phyloP scores from a whole-genome alignment of 805 yeast genomes.

The Wickerhamomyces mucosus region DNA sequence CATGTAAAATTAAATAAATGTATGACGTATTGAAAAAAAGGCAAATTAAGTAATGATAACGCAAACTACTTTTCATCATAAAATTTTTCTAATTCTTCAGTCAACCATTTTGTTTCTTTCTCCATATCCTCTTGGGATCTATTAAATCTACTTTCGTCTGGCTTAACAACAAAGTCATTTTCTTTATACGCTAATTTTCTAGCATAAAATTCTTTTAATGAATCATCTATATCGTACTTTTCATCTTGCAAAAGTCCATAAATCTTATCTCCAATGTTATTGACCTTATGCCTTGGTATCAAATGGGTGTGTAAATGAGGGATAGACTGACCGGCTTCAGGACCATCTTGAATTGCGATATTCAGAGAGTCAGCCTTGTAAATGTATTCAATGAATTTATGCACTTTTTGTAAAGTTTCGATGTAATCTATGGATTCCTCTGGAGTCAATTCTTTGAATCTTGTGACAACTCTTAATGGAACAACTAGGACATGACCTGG shows the following conservation, averaged over 20 bases:
- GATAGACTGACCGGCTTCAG: conserved; percentile 91
- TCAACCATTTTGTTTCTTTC: conserved; percentile 54
- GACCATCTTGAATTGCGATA: conserved; percentile 93
- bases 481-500: conserved; percentile 92
- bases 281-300: conserved; percentile 62
- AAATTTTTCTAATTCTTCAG: conserved; percentile 27
- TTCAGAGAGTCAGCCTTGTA: conserved; percentile 81
- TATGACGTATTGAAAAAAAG: too few relatives aligned
- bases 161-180: conserved; percentile 23
- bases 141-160: conserved; percentile 45
- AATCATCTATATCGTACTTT: conserved; percentile 37
- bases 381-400: conserved; percentile 51
- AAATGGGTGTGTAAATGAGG: conserved; percentile 94
- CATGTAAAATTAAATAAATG: too few relatives aligned
- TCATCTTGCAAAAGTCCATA: conserved; percentile 50
- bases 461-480: conserved; percentile 60
- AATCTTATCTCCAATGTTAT: conserved; percentile 63
- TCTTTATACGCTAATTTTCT: conserved; percentile 20
- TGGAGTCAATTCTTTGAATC: conserved; percentile 58
- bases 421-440: conserved; percentile 78
- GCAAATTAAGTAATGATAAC: not conserved
- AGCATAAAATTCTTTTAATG: conserved; percentile 21
- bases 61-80: conserved; percentile 1
- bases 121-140: conserved; percentile 60
- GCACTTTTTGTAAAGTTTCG: conserved; percentile 60